Evolutionary conservation across 2,329 filamentous ascomycete genomes (phyloP), one percentile per base, ranked within the genome.

Genomic region (Cytospora leucostoma): DNA sequence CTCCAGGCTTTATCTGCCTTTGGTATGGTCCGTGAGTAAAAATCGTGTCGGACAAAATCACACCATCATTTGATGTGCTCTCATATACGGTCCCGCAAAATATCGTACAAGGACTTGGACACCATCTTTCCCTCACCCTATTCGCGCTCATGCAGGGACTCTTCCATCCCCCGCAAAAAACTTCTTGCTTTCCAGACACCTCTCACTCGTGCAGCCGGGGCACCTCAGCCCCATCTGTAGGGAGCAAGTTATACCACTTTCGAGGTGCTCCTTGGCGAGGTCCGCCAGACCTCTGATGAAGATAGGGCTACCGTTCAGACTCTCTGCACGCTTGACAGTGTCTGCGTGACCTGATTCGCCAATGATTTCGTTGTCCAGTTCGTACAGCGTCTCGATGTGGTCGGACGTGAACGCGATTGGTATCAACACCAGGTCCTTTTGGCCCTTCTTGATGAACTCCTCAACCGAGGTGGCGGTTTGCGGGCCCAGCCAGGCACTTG

Each of bases 391-490:
- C 79, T 99, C 95, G 69, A 99, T 99, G 74, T 99, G 95, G 72
- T 99, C 95, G n/a, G 92, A 96, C 0, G 95, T 99, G 74, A 99
- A 99, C 7, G 95, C 95, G 68, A 99, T 96, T 0, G 95, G 95
- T 62, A 99, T 92, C 7, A 99, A 82, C 1, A 97, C 82, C 61
- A 99, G 82, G 73, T 99, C 93, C 61, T 89, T 96, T 72, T 97
- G 91, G 0, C 94, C 95, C 76, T 95, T 93, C 73, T 90, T 87
- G 68, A 98, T 88, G 73, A 97, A 96, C 65, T 92, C 84, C 73
- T 93, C 88, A 12, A 99, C 95, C 0, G 93, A 94, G 68, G 89
- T 87, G 65, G 89, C 88, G 0, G 95, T 99, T 76, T 99, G 95
- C 12, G 95, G 93, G 27, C 95, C 95, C 10, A 99, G 83, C 95